Percentiles rank a stretch among this genome's conserved stretches.
Conservation (phyloP, 495 filamentous ascomycete genomes). For the Parathielavia appendiculata region DNA sequence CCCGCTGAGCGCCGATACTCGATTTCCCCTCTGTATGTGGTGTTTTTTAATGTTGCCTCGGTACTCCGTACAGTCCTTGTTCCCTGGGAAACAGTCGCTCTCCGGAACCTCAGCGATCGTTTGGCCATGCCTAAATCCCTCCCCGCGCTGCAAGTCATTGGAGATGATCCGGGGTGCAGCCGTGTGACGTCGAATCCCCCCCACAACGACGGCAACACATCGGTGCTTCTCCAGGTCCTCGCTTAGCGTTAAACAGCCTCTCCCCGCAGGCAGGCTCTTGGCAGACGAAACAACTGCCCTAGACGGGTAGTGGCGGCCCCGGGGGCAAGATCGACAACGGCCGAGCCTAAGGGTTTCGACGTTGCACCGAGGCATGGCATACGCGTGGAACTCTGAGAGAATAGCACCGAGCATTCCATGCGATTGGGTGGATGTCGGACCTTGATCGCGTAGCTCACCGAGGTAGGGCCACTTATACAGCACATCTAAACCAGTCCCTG, state of each 20-base stretch:
- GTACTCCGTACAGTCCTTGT: no score
- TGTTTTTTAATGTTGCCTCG: no score
- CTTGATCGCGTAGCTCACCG: constrained; percentile 9
- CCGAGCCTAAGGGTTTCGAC: background rate
- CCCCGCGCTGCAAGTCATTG: background rate
- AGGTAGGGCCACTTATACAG: background rate
- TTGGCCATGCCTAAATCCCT: no score
- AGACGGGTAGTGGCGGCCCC: background rate
- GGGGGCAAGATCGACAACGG: background rate
- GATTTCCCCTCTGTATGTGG: no score
- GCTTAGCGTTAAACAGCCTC: background rate
- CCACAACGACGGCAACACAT: background rate
- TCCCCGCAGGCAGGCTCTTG: background rate
- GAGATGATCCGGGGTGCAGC: background rate
- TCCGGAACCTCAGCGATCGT: no score
- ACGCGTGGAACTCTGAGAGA: constrained; percentile 8
- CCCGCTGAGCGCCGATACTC: no score
- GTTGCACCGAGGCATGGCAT: background rate
- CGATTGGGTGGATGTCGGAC: constrained; percentile 7
- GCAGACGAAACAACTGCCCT: background rate
- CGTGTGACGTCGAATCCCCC: background rate
- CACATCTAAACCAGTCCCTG: background rate
- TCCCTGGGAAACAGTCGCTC: no score
- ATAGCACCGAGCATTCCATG: constrained; percentile 6
- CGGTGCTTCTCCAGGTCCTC: background rate